phyloP scores from a whole-genome alignment of 208 protist genomes.

The Acanthamoeba lenticulata region DNA sequence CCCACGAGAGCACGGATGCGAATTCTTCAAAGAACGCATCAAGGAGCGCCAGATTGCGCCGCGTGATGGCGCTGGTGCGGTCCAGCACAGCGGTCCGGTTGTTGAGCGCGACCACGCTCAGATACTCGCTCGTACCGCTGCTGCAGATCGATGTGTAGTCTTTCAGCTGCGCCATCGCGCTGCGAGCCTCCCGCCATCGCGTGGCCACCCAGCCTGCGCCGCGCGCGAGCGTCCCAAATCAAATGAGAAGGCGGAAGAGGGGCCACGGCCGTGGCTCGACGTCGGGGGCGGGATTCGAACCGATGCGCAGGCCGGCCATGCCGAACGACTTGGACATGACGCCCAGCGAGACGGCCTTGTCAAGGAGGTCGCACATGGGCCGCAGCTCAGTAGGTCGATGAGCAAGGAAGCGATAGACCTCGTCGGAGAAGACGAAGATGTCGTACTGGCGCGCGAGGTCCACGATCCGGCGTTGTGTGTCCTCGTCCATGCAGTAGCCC shows the following conservation, averaged over 20 bases:
- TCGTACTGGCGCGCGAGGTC: conserved; percentile 31
- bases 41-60: conserved; percentile 23
- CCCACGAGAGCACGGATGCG: conserved; percentile 17
- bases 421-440: conserved; percentile 65
- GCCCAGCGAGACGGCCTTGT: conserved; percentile 59
- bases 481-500: conserved; percentile 47
- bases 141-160: conserved; percentile 69
- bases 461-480: not conserved
- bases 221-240: not conserved
- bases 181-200: not conserved
- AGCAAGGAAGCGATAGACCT: conserved; percentile 56
- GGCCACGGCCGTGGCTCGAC: too few species aligned
- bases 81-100: not conserved
- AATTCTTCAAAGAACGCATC: conserved; percentile 57
- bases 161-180: conserved; percentile 28
- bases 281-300: not conserved
- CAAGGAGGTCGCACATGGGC: conserved; percentile 12
- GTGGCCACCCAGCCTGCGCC: conserved; percentile 44
- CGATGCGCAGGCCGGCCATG: conserved; percentile 45
- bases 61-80: not conserved
- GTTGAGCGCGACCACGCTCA: conserved; percentile 15
- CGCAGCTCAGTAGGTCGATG: not conserved
- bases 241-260: not conserved
- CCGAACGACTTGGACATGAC: conserved; percentile 65
- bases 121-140: conserved; percentile 63